phyloP scores from a whole-genome alignment of 2,329 filamentous ascomycete genomes.

The Fusarium fracticaudum region DNA sequence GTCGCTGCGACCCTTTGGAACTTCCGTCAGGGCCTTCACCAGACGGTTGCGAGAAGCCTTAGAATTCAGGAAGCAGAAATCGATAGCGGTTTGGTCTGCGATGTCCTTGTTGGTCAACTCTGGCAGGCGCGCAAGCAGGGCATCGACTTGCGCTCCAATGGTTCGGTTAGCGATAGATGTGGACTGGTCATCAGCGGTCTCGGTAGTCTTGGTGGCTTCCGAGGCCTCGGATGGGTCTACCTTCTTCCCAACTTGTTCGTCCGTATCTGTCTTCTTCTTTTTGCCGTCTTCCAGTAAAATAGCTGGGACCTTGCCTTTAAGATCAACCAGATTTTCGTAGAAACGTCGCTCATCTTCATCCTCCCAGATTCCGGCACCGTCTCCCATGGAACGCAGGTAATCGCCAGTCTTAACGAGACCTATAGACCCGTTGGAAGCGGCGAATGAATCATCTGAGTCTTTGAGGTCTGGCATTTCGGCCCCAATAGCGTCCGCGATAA shows the following conservation, averaged over 20 bases:
- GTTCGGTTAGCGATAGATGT: slow-evolving; percentile 98
- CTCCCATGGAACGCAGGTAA: slow-evolving; percentile 88
- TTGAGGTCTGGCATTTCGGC: slow-evolving; percentile 94
- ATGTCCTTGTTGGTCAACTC: slow-evolving; percentile 91
- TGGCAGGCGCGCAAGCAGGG: slow-evolving; percentile 85
- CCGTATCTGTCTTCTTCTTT: slow-evolving; percentile 86
- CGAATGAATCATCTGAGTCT: slow-evolving; percentile 77
- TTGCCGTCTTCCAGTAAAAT: slow-evolving; percentile 94
- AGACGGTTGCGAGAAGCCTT: slow-evolving; percentile 96
- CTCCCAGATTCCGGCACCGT: slow-evolving; percentile 96
- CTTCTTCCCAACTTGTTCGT: slow-evolving; percentile 86
- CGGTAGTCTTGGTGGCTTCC: slow-evolving; percentile 60
- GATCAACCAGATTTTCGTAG: slow-evolving; percentile 94
- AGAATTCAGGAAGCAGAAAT: slow-evolving; percentile 98
- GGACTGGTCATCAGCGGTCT: slow-evolving; percentile 80
- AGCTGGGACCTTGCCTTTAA: slow-evolving; percentile 94
- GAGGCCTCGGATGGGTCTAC: slow-evolving; percentile 62
- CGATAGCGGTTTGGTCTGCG: slow-evolving; percentile 91
- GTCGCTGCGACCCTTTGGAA: slow-evolving; percentile 93
- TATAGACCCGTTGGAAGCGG: slow-evolving; percentile 78
- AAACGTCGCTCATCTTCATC: slow-evolving; percentile 98
- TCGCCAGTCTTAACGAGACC: slow-evolving; percentile 94
- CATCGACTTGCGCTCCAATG: slow-evolving; percentile 95
- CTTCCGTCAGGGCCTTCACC: slow-evolving; percentile 90
- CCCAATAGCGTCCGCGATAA: slow-evolving; percentile 86